These are phyloP conservation scores for Picochlorum sp. DNA, from an alignment of 139 green algal genomes.

Conservation along the genomic window DNA sequence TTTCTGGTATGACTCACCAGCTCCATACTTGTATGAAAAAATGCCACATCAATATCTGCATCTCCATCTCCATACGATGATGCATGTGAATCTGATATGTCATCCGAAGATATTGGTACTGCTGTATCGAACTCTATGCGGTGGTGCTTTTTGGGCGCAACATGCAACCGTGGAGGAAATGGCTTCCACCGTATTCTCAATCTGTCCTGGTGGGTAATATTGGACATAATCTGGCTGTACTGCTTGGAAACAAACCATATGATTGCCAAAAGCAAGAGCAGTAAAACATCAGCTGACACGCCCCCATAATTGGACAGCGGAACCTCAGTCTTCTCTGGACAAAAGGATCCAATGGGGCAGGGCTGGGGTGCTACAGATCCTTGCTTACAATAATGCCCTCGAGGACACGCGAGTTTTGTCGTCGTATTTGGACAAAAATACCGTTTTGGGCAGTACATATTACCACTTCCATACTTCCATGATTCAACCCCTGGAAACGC, in stretches of 20 bases:
- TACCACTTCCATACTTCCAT: slow-evolving; percentile 29
- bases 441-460: slow-evolving; percentile 35
- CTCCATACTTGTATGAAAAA: background rate
- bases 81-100: no score
- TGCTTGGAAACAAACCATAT: slow-evolving; percentile 13
- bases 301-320: slow-evolving; percentile 27
- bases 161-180: no score
- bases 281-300: slow-evolving; percentile 23
- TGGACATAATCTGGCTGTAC: no score
- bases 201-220: slow-evolving; percentile 16
- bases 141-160: no score
- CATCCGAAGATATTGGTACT: no score
- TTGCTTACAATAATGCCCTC: slow-evolving; percentile 39
- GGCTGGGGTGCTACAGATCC: slow-evolving; percentile 17
- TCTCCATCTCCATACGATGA: no score
- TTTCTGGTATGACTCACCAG: background rate
- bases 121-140: no score
- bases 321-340: slow-evolving; percentile 31
- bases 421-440: slow-evolving; percentile 43
- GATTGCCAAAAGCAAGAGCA: slow-evolving; percentile 36
- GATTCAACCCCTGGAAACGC: slow-evolving; percentile 27
- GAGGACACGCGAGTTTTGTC: slow-evolving; percentile 13
- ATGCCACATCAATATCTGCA: no score
- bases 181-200: slow-evolving; percentile 9
- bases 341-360: slow-evolving; percentile 40